Conservation (phyloP, 192 early-diverging fungal species). For the Globomyces pollinis-pini region DNA sequence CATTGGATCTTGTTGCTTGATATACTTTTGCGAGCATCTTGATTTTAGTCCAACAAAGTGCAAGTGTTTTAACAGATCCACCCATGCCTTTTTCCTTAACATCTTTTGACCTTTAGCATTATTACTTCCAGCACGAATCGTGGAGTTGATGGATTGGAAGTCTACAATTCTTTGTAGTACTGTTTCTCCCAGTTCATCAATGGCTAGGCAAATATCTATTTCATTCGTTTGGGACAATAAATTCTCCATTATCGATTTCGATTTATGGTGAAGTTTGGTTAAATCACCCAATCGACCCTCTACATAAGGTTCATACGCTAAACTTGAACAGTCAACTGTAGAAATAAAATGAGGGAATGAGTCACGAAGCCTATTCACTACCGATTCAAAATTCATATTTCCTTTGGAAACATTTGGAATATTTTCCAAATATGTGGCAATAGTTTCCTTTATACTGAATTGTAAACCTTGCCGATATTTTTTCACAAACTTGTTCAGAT, state of each 20-base stretch:
- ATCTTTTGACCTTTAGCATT: constrained; percentile 55
- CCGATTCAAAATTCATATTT: neutral
- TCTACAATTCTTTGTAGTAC: constrained; percentile 31
- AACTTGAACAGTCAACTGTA: neutral
- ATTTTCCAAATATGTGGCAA: constrained; percentile 29
- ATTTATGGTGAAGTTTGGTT: neutral
- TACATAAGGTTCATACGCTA: neutral
- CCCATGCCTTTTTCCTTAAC: constrained; percentile 68
- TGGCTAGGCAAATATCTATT: neutral
- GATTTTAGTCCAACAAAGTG: constrained; percentile 53
- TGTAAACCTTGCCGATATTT: constrained; percentile 73
- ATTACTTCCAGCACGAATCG: constrained; percentile 12
- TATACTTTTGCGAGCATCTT: constrained; percentile 19
- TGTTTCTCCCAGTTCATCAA: constrained; percentile 30
- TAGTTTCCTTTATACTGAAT: constrained; percentile 65
- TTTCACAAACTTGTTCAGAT: constrained; percentile 83
- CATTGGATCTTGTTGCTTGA: constrained; percentile 21
- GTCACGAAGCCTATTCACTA: neutral
- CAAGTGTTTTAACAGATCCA: constrained; percentile 69
- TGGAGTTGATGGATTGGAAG: constrained; percentile 26
- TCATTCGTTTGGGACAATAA: constrained; percentile 16
- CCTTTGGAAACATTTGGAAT: neutral
- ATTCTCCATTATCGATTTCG: neutral
- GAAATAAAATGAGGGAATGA: neutral
- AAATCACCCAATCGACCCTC: constrained; percentile 1